Base-by-base conservation (phyloP, 352 stramenopile genomes). In the Globisporangium sylvaticum region DNA sequence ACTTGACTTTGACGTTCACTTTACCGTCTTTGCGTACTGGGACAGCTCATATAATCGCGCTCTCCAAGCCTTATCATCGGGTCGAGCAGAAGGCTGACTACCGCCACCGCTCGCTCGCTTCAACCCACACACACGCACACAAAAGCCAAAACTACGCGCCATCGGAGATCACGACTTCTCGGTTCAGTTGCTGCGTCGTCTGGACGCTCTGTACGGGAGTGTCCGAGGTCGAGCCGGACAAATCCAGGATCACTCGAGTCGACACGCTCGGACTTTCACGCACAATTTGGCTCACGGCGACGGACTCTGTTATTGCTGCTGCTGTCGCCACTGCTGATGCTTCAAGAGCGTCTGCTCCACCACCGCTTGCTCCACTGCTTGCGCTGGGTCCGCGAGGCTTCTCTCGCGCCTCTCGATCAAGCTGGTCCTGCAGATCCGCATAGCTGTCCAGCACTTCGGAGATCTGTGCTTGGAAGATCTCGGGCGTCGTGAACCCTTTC, bases 401-500 rank as follows among this genome's bases (percentile, higher is more conserved):
- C 15, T 69, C 64, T 22, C 64, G 64, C 32, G 64, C 55, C 37
- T 72, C 66, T 12, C 72, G 71, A 29, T 83, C 76, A 15, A 77
- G 64, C 32, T 69, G 53, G 18, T 83, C 76, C 53, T 83, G 76
- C 18, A 79, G 54, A 2, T 75, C 60, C 6, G 76, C 76, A 37
- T 79, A 83, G 37, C 66, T 66, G 32, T 83, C 76, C 0, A 83
- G 20, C 24, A 83, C 73, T 65, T 79, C 60, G 0, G 64, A 57
- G 57, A 83, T 80, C 18, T 59, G 65, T 7, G 68, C 66, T 39
- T 79, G 66, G 32, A 88, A 80, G n/a, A 76, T 72, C 53, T 90
- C 81, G 1, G 71, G 80, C 5, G 69, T 80, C n/a, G 77, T 73
- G 60, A 92, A 92, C 4, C 82, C 82, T 1, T 73, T 71, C 25